Evolutionary conservation across 331 rosid genomes (phyloP).

Genomic region (Cydonia oblonga): DNA sequence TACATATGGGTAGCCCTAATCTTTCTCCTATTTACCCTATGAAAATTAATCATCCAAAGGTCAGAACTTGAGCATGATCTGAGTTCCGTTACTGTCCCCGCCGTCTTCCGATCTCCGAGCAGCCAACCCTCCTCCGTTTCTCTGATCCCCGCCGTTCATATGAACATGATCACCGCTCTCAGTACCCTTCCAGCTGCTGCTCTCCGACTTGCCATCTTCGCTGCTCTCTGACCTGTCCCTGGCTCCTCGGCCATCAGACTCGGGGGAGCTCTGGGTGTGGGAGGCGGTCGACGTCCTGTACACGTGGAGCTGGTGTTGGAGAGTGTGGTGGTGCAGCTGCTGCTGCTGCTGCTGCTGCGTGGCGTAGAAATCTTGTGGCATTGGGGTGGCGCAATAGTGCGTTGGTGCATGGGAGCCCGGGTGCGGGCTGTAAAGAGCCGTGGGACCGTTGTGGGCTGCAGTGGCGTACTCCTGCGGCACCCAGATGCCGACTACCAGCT

Average conservation of each 20-base stretch:
- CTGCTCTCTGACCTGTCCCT: constrained; percentile 78
- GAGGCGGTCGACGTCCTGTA: constrained; percentile 47
- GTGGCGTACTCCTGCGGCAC: constrained; percentile 85
- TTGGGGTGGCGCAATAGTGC: constrained; percentile 53
- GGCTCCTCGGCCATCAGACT: constrained; percentile 30
- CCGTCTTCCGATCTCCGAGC: constrained; percentile 33
- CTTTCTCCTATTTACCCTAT: not conserved
- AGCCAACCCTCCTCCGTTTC: constrained; percentile 27
- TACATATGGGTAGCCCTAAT: constrained; percentile 4
- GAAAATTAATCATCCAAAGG: not conserved
- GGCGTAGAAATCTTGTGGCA: constrained; percentile 61
- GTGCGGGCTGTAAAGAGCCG: constrained; percentile 57
- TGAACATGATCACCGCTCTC: constrained; percentile 32
- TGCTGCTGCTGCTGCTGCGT: constrained; percentile 21
- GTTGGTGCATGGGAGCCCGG: constrained; percentile 54
- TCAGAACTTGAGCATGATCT: constrained; percentile 70
- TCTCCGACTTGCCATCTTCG: constrained; percentile 81
- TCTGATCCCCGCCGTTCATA: constrained; percentile 20
- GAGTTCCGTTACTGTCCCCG: constrained; percentile 63
- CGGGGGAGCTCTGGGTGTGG: constrained; percentile 47
- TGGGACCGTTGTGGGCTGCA: constrained; percentile 42
- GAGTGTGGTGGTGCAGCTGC: constrained; percentile 39
- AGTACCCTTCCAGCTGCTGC: constrained; percentile 92
- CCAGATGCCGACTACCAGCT: constrained; percentile 87
- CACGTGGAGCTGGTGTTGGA: constrained; percentile 57